Percentiles rank a stretch among this genome's conserved stretches.
Evolutionary conservation across 2,329 filamentous ascomycete species (phyloP).

Genomic region (Chaetoscypha palmicola): DNA sequence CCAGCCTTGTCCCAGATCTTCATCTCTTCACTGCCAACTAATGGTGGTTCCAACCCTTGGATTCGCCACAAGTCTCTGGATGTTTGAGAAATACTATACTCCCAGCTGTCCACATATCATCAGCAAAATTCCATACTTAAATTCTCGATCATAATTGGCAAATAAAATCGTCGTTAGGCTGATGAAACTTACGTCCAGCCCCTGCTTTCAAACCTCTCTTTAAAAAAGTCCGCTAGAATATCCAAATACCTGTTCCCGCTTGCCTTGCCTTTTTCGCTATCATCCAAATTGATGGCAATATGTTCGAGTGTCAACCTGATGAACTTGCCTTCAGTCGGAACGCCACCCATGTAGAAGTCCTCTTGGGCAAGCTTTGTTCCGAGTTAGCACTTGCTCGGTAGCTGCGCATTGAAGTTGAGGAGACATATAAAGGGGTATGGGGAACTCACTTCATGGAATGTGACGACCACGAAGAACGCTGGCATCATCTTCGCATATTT

Average conservation of each 20-base stretch:
- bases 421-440: too few species aligned
- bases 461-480: conserved; percentile 17
- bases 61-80: conserved; percentile 17
- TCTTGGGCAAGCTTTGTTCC: too few species aligned
- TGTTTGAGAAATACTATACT: conserved; percentile 15
- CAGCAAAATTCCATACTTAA: neutral
- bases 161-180: neutral
- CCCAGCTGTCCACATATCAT: conserved; percentile 13
- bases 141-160: neutral
- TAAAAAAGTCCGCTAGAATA: conserved; percentile 13
- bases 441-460: conserved; percentile 17
- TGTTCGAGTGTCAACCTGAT: conserved; percentile 19
- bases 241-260: conserved; percentile 9
- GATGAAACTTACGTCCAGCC: conserved; percentile 21
- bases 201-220: conserved; percentile 14
- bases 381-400: too few species aligned
- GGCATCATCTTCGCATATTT: conserved; percentile 14
- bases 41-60: conserved; percentile 15
- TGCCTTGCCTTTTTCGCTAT: conserved; percentile 3
- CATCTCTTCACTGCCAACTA: conserved; percentile 14
- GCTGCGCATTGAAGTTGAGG: too few species aligned
- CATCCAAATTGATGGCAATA: conserved; percentile 15
- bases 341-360: conserved; percentile 12
- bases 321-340: conserved; percentile 15
- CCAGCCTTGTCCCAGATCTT: conserved; percentile 11